phyloP scores from a whole-genome alignment of 2,329 filamentous ascomycete species.

The Davidsoniella virescens region DNA sequence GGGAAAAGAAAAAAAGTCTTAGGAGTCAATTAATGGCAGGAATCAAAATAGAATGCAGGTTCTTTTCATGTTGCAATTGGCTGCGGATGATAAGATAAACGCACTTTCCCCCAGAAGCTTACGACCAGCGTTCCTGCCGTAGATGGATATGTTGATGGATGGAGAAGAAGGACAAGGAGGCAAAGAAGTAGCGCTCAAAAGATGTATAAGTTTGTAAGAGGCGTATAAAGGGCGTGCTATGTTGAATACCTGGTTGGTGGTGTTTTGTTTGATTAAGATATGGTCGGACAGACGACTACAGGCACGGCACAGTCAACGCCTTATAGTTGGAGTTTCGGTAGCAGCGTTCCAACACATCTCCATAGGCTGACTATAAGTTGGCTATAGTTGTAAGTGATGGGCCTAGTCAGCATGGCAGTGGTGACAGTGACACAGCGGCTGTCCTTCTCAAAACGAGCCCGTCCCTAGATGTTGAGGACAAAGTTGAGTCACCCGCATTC shows the following conservation, averaged over 20 bases:
- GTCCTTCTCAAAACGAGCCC: neutral
- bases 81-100: conserved; percentile 10
- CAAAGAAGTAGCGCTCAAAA: neutral
- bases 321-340: neutral
- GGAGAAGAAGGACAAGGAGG: neutral
- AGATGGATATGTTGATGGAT: too few species aligned
- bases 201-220: too few species aligned
- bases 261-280: too few species aligned
- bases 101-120: neutral
- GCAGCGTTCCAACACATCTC: too few species aligned
- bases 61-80: conserved; percentile 5
- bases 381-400: neutral
- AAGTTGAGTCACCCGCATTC: conserved; percentile 12
- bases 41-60: neutral
- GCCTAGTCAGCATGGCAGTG: neutral
- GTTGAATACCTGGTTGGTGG: too few species aligned
- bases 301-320: neutral
- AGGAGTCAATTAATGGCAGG: too few species aligned
- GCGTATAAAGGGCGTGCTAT: too few species aligned
- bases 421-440: neutral
- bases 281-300: too few species aligned
- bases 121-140: neutral
- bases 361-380: neutral
- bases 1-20: too few species aligned
- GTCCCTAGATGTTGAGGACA: neutral